Percentiles rank a stretch among this genome's conserved stretches.
These are phyloP conservation scores for Thelonectria olida DNA, from an alignment of 2,329 filamentous ascomycete genomes.

Conservation along the genomic window DNA sequence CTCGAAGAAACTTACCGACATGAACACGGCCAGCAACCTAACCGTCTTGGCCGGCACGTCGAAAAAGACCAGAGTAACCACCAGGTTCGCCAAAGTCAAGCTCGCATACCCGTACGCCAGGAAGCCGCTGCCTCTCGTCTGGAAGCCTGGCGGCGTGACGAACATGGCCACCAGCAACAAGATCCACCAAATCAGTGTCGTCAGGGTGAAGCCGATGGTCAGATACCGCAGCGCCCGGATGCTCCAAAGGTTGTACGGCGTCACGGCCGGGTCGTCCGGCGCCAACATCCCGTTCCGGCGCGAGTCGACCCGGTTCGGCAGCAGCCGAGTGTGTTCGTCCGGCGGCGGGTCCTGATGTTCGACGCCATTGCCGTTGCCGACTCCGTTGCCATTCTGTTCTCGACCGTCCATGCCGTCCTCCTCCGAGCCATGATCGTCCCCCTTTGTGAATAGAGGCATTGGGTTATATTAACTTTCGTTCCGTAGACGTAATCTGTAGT, in stretches of 20 bases:
- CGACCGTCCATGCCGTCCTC: not conserved
- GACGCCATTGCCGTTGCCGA: conserved; percentile 14
- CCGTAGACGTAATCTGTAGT: too few relatives aligned
- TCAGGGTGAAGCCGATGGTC: conserved; percentile 77
- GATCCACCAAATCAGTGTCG: conserved; percentile 93
- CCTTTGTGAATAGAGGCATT: not conserved
- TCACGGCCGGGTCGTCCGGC: conserved; percentile 65
- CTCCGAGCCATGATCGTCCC: not conserved
- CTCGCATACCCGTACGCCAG: conserved; percentile 87
- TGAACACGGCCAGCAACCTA: conserved; percentile 75
- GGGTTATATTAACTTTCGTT: not conserved
- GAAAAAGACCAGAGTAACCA: conserved; percentile 87
- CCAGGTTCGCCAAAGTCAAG: conserved; percentile 77
- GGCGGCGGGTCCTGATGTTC: conserved; percentile 28
- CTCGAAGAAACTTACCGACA: conserved; percentile 54
- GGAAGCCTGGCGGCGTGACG: conserved; percentile 86
- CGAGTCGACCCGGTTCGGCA: conserved; percentile 72
- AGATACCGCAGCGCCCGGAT: conserved; percentile 83
- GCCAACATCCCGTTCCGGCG: conserved; percentile 44
- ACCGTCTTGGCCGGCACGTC: conserved; percentile 82
- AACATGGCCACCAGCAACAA: conserved; percentile 89
- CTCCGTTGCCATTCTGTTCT: not conserved
- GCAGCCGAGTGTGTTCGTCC: conserved; percentile 70
- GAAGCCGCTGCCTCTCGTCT: conserved; percentile 91
- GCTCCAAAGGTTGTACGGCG: conserved; percentile 94